phyloP scores from a whole-genome alignment of 139 green algal species.

The Micractinium sp. region DNA sequence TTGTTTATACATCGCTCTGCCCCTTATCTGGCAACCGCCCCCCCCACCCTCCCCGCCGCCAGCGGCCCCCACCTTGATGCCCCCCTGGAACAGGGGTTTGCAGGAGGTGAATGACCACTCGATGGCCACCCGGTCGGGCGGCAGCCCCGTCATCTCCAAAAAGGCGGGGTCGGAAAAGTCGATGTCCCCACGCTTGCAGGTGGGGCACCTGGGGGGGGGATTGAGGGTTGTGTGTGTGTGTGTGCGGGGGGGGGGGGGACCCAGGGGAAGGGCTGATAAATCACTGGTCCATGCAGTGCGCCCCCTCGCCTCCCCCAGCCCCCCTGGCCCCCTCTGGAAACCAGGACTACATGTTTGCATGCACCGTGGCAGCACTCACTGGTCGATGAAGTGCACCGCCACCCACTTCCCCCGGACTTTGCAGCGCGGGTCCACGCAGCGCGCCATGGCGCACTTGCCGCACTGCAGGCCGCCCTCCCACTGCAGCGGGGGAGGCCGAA shows the following conservation, averaged over 20 bases:
- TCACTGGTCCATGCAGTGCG: no score
- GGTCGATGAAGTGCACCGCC: neutral
- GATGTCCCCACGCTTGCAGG: neutral
- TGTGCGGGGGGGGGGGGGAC: no score
- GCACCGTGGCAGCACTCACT: neutral
- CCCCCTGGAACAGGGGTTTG: neutral
- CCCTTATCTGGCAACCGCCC: neutral
- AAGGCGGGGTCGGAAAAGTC: neutral
- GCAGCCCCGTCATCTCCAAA: neutral
- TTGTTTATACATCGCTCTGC: no score
- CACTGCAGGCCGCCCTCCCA: slow-evolving; percentile 22
- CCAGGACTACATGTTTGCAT: no score
- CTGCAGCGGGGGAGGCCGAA: neutral
- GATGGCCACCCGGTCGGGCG: neutral
- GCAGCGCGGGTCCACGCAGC: slow-evolving; percentile 19
- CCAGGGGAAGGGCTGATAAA: no score
- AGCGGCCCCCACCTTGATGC: neutral
- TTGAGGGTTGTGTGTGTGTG: no score
- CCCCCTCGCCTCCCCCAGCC: no score
- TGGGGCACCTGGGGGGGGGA: neutral
- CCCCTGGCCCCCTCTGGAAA: no score
- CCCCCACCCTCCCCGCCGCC: neutral
- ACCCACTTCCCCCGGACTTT: slow-evolving; percentile 8
- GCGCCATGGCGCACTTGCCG: slow-evolving; percentile 9
- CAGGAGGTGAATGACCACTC: slow-evolving; percentile 10